Base-by-base conservation (phyloP, 805 yeast genomes). In the Candida tibetensis region DNA sequence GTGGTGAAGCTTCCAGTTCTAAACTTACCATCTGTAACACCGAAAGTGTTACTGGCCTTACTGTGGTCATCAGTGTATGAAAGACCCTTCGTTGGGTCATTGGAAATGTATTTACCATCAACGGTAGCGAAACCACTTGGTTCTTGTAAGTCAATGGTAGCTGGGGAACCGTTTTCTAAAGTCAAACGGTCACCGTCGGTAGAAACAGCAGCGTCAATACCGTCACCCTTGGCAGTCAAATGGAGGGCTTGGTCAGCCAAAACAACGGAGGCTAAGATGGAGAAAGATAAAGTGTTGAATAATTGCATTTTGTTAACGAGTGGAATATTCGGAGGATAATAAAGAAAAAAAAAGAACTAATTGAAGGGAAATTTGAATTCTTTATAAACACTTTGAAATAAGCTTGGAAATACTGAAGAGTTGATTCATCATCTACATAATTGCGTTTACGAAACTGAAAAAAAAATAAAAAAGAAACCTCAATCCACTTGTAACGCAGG, bases 181-280 rank as follows among this genome's bases (percentile, higher is more conserved):
- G 29, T 27, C 36, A 34, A 37, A 15, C 15, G 22, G 28, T 32
- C 19, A 8, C 40, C 36, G 33, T 34, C 45, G 31, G 29, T 30
- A 22, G 49, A 44, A 28, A 60, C 61, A 14, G 49, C 42, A 28
- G 44, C 32, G 38, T 49, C 40, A 44, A 58, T 44, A 30, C 42
- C 40, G 14, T 33, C 47, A 44, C 66, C 66, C n/a, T 29, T 17
- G 19, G 66, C 66, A 25, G 51, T 39, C 34, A 62, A 53, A 30
- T 45, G 36, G 51, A 60, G 55, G 32, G 56, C 42, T 41, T 57
- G 56, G 53, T 62, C 67, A 33, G 66, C 67, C 27, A 47, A 44
- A 37, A 53, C 57, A 37, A 36, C 39, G 21, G 60, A 46, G 32
- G 60, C 59, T 32, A 58, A 47, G 28, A 60, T 38, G 21, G 52